Percentiles rank a stretch among this genome's conserved stretches.
These are phyloP conservation scores for Mycena amicta DNA, from an alignment of 768 basidiomycete genomes.

Conservation along the genomic window DNA sequence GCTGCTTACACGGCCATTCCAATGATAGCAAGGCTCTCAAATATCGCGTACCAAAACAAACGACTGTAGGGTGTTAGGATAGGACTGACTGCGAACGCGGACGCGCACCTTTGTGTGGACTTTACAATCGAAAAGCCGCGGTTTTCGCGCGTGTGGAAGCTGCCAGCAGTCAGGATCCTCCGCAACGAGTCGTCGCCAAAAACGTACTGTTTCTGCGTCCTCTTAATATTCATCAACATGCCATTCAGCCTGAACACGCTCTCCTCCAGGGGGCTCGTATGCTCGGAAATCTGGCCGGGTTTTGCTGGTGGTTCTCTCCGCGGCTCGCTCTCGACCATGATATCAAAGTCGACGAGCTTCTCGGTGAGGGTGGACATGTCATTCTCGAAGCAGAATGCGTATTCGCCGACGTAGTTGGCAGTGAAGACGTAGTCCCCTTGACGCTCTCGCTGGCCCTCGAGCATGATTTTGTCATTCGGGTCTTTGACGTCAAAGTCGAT, in stretches of 20 bases:
- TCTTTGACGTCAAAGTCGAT: constrained; percentile 93
- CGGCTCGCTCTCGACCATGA: constrained; percentile 98
- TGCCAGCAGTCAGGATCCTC: constrained; percentile 34
- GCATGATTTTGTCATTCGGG: constrained; percentile 83
- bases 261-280: constrained; percentile 92
- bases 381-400: constrained; percentile 97
- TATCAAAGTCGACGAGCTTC: constrained; percentile 93
- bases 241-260: constrained; percentile 90
- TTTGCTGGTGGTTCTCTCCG: constrained; percentile 87
- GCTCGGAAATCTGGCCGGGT: constrained; percentile 85
- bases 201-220: constrained; percentile 93
- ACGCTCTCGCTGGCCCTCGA: constrained; percentile 86
- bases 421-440: constrained; percentile 98
- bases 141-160: constrained; percentile 93
- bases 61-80: constrained; percentile 47
- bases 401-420: constrained; percentile 88
- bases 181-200: not conserved
- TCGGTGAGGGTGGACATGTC: constrained; percentile 94
- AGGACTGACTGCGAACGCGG: not conserved
- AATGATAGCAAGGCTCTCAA: constrained; percentile 78
- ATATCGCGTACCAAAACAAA: constrained; percentile 90
- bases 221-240: constrained; percentile 85
- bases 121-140: constrained; percentile 92
- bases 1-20: constrained; percentile 83
- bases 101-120: constrained; percentile 78